phyloP scores from a whole-genome alignment of 1,139 yeast species.

The Lodderomyces metapsilosis region DNA sequence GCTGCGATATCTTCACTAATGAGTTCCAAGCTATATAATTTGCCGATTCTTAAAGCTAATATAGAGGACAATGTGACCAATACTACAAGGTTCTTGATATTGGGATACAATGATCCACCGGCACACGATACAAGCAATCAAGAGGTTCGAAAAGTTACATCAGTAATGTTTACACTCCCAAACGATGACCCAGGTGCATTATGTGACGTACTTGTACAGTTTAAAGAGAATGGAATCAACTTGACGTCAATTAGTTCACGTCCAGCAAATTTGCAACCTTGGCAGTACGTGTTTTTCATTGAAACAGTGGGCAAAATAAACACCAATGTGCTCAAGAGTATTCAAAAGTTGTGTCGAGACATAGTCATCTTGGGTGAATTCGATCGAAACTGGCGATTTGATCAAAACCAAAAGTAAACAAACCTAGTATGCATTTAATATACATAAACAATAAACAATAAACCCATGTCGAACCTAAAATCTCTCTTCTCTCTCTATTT shows the following conservation, averaged over 20 bases:
- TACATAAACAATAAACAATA: conserved; percentile 4
- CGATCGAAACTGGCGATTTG: conserved; percentile 29
- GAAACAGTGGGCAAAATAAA: conserved; percentile 49
- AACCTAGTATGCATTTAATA: neutral
- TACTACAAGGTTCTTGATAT: conserved; percentile 79
- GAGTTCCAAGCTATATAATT: conserved; percentile 63
- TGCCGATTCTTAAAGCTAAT: conserved; percentile 53
- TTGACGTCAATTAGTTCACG: conserved; percentile 73
- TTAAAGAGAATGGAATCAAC: conserved; percentile 59
- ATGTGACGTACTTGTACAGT: conserved; percentile 60
- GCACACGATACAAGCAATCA: conserved; percentile 4
- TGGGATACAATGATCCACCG: conserved; percentile 37
- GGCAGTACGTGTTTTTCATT: conserved; percentile 85
- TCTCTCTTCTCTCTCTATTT: conserved; percentile 12
- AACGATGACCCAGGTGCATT: conserved; percentile 76
- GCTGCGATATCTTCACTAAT: conserved; percentile 52
- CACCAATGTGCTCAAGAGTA: neutral
- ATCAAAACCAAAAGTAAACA: conserved; percentile 1
- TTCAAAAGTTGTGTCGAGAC: conserved; percentile 24
- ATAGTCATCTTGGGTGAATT: conserved; percentile 41
- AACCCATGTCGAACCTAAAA: neutral
- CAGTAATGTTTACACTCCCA: conserved; percentile 65
- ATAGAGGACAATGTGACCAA: conserved; percentile 74
- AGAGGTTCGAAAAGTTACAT: conserved; percentile 32
- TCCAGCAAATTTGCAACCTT: conserved; percentile 61